Base-by-base conservation (phyloP, 768 basidiomycete species). In the Cyclocybe aegerita region DNA sequence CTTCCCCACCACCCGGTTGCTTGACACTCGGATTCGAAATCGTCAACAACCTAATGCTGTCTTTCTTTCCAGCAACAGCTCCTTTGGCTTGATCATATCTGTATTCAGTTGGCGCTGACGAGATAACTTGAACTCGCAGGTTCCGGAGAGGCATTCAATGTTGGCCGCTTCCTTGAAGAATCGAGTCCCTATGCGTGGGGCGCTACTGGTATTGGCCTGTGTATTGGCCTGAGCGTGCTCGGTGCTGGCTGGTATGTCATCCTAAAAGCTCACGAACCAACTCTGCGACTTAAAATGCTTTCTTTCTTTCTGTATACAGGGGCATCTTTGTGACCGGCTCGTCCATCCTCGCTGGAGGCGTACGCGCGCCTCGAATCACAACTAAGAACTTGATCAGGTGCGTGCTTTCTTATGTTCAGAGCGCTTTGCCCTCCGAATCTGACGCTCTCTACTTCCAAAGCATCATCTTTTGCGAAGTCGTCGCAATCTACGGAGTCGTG, bases 391-490 rank as follows among this genome's bases (percentile, higher is more conserved):
- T 98, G 68, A 97, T 99, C 60, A 94, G 92, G 94, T 93, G 43
- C 46, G 79, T 30, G 14, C 40, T 16, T 16, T 29, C 9, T 38
- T 11, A 9, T 12, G 7, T 23, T 45, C 35, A n/a, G n/a, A n/a
- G n/a, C n/a, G n/a, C n/a, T n/a, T n/a, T n/a, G n/a, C n/a, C n/a
- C n/a, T n/a, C n/a, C n/a, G n/a, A 11, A 37, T 8, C 48, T 43
- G 30, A 48, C 34, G 30, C 3, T 30, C 33, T n/a, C 32, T 4
- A 23, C 29, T 36, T 23, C 11, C 29, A 8, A 62, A 98, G 96
- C 59, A 93, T 98, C 75, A 98, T 99, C 63, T 98, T 98, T 78
- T 98, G 96, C 69, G 96, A 98, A 75, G 97, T 98, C 63, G 95
- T 99, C 29, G 97, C 96, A 51, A 98, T 99, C 64, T 98, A 98